These are phyloP conservation scores for Ailanthus altissimus DNA, from an alignment of 345 rosid genomes.

Conservation along the genomic window DNA sequence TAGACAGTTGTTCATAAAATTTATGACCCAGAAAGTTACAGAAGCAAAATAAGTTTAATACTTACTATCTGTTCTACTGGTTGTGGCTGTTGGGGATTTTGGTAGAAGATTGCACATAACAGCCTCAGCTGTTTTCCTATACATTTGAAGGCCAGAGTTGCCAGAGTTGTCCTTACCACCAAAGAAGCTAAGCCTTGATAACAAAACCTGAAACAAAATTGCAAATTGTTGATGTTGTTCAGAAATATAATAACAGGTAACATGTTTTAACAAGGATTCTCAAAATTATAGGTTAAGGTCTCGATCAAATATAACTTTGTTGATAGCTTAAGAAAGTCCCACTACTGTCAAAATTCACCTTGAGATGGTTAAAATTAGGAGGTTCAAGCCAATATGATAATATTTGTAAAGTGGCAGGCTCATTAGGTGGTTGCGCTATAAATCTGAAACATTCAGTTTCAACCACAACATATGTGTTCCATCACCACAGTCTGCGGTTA, in stretches of 20 bases:
- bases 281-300: not conserved
- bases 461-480: not conserved
- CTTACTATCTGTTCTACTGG: conserved; percentile 77
- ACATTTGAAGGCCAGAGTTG: conserved; percentile 58
- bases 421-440: not conserved
- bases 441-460: not conserved
- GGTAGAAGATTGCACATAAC: conserved; percentile 92
- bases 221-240: not conserved
- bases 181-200: conserved; percentile 82
- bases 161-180: conserved; percentile 56
- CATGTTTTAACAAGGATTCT: not conserved
- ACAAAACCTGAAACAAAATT: conserved; percentile 59
- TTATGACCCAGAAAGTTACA: not conserved
- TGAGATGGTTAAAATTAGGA: not conserved
- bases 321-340: not conserved
- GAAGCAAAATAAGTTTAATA: not conserved
- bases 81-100: conserved; percentile 84
- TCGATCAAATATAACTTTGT: not conserved
- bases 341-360: not conserved
- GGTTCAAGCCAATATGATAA: not conserved
- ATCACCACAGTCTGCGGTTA: conserved; percentile 2
- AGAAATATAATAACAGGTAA: not conserved
- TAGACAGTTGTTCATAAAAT: not conserved
- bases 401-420: not conserved
- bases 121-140: conserved; percentile 83